Percentiles rank a stretch among this genome's conserved stretches.
phyloP scores from a whole-genome alignment of 768 basidiomycete species.

The Suillus decipiens region DNA sequence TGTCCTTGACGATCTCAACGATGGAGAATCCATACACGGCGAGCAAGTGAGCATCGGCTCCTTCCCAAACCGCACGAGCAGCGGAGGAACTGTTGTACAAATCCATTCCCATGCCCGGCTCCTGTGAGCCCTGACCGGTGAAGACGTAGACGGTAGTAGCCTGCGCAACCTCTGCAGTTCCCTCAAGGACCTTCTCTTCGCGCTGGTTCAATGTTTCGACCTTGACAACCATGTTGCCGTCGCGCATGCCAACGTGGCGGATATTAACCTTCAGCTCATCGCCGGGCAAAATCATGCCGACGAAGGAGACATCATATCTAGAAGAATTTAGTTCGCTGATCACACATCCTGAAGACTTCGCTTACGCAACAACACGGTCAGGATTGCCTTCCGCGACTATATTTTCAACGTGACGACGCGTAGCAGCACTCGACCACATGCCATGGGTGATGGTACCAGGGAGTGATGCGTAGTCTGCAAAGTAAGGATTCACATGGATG shows the following conservation, averaged over 20 bases:
- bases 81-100: slow-evolving; percentile 91
- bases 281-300: slow-evolving; percentile 94
- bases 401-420: slow-evolving; percentile 88
- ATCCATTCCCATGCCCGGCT: slow-evolving; percentile 99
- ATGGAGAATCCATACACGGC: slow-evolving; percentile 99
- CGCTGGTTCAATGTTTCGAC: slow-evolving; percentile 82
- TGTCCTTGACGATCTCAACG: slow-evolving; percentile 97
- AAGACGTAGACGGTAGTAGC: slow-evolving; percentile 94
- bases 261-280: slow-evolving; percentile 87
- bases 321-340: slow-evolving; percentile 8
- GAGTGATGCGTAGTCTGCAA: slow-evolving; percentile 89
- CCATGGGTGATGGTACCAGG: slow-evolving; percentile 98
- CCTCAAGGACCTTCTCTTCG: slow-evolving; percentile 91
- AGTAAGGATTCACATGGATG: slow-evolving; percentile 98
- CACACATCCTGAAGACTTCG: slow-evolving; percentile 16
- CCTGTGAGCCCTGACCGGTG: slow-evolving; percentile 98
- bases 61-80: slow-evolving; percentile 96
- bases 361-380: slow-evolving; percentile 85
- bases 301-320: slow-evolving; percentile 93
- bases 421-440: slow-evolving; percentile 95
- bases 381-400: slow-evolving; percentile 92
- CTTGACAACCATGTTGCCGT: slow-evolving; percentile 90
- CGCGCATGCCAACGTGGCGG: slow-evolving; percentile 87
- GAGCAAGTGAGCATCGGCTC: slow-evolving; percentile 89
- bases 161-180: slow-evolving; percentile 91